Base-by-base conservation (phyloP, 2,329 filamentous ascomycete species). In the Fusarium luffae region DNA sequence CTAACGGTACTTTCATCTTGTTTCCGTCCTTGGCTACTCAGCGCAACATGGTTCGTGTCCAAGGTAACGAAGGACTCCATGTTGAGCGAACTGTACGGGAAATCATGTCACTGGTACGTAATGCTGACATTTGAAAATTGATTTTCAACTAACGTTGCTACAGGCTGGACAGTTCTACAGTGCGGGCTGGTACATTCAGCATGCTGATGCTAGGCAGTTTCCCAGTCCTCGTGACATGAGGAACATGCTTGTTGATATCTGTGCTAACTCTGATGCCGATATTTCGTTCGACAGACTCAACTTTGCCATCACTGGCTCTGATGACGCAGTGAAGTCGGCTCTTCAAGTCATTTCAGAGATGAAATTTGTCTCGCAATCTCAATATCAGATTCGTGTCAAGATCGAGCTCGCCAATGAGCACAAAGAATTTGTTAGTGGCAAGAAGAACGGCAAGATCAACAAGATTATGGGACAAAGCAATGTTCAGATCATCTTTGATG, bases 401-500 rank as follows among this genome's bases (percentile, higher is more conserved):
- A 97, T 99, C 68, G 96, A 99, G 84, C 90, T 99, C 59, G 96
- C 96, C 76, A 98, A 98, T 77, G 96, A 99, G 83, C 96, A 99
- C 85, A 99, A 99, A 81, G 96, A 99, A 78, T 99, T 99, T 78
- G 96, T 99, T 60, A 98, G 94, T 74, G 96, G 96, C 74, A 99
- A 99, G 86, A 99, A 99, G 85, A 99, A 99, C 76, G 96, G 96
- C 81, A 99, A 99, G 84, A 99, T 99, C 82, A 99, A 99, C 86
- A 99, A 99, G 86, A 99, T 99, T 77, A 99, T 99, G 96, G 96
- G 95, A 25, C 95, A 98, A 81, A 98, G 94, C 86, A 98, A 97
- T 75, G 96, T 99, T 14, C 96, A 99, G 82, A 98, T 99, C 77
- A 95, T 99, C 69, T 99, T 99, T 73, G 96, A 99, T 78, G 94